Base-by-base conservation (phyloP, 257 asterid genomes). In the Solanum lycopersicoides region DNA sequence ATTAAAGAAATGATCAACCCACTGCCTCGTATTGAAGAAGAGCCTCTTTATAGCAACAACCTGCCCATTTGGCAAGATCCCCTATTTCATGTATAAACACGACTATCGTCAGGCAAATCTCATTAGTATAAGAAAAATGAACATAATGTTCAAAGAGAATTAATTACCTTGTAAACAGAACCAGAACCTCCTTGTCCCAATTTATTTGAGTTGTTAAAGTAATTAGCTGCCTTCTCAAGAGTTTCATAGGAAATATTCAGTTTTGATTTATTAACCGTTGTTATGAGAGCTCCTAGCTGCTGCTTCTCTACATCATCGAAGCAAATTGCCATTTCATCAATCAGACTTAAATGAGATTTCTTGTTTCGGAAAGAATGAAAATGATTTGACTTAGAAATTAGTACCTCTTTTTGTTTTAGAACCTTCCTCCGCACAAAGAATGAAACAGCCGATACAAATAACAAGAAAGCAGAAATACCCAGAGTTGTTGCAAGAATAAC, bases 181-280 rank as follows among this genome's bases (percentile, higher is more conserved):
- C 97, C 98, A 20, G 98, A 93, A 56, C 97, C 98, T 63, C 98
- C 98, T 83, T 95, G 96, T 32, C 97, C 98, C 76, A 95, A 83
- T 86, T 95, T 95, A 84, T 92, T 95, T 3, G 95, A 89, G 83
- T 56, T 74, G 86, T 89, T 68, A 84, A 94, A 95, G 90, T 94
- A 95, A 86, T 91, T 87, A 0, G 95, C 91, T 20, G 98, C 97
- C 89, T 80, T 92, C 90, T 95, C 98, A 41, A 95, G 94, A 39
- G 92, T 91, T 87, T 94, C 97, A 21, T 94, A 95, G 3, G 96
- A 90, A 86, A 88, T 86, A 89, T 93, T 95, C 87, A 91, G 91
- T 86, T 90, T 93, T 50, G 97, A 95, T 88, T 90, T 92, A 42
- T 88, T 92, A 42, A 93, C 93, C 3, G 85, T 84, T 53, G 74